These are phyloP conservation scores for Cryptococcus hybrid DNA, from an alignment of 1,284 basidiomycete genomes.

Conservation along the genomic window DNA sequence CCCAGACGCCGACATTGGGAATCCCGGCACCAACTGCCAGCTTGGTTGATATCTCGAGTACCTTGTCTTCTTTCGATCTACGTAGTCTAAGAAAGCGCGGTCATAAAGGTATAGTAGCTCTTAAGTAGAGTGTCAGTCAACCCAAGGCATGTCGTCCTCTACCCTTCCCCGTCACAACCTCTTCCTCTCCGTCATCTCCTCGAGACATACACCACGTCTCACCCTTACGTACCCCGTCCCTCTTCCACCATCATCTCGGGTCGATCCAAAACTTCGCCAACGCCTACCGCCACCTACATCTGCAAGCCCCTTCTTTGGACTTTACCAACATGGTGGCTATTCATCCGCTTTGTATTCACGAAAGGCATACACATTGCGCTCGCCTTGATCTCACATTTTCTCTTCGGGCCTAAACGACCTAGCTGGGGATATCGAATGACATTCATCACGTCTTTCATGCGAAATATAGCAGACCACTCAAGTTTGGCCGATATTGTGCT, in stretches of 20 bases:
- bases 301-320: slow-evolving; percentile 36
- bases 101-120: too few species aligned
- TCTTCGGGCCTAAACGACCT: slow-evolving; percentile 44
- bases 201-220: slow-evolving; percentile 35
- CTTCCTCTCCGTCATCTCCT: slow-evolving; percentile 32
- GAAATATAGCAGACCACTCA: slow-evolving; percentile 78
- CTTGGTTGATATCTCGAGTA: too few species aligned
- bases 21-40: too few species aligned
- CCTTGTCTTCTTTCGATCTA: too few species aligned
- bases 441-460: slow-evolving; percentile 60
- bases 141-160: background rate
- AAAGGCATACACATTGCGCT: slow-evolving; percentile 46
- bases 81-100: too few species aligned
- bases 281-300: slow-evolving; percentile 35
- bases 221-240: slow-evolving; percentile 46
- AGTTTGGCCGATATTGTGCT: slow-evolving; percentile 82
- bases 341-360: slow-evolving; percentile 34
- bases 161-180: slow-evolving; percentile 1
- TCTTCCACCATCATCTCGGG: slow-evolving; percentile 44
- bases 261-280: slow-evolving; percentile 40
- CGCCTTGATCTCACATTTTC: slow-evolving; percentile 38
- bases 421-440: slow-evolving; percentile 52
- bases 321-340: slow-evolving; percentile 40
- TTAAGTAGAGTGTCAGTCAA: too few species aligned
- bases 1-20: too few species aligned